Base-by-base conservation (phyloP, 2,329 filamentous ascomycete genomes). In the Aspergillus sp. region DNA sequence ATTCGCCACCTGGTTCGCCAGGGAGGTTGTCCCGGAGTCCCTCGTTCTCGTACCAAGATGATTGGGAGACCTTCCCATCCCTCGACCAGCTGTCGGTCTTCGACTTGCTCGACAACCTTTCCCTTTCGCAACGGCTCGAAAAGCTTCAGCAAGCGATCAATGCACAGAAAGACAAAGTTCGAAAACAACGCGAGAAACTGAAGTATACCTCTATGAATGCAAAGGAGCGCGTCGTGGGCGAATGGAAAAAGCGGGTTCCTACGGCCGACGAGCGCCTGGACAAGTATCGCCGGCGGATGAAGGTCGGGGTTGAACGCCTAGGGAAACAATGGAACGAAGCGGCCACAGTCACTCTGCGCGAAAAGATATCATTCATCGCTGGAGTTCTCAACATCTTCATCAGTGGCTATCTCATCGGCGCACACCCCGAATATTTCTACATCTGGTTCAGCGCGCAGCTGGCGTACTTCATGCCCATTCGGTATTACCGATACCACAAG, bases 361-460 rank as follows among this genome's bases (percentile, higher is more conserved):
- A 99, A 79, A 99, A 99, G 82, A 81, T 96, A 52, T 93, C 94
- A 6, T 99, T 99, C 77, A 97, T 99, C 63, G 94, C 88, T 61
- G 95, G 92, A 69, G 93, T 97, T 66, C 86, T 97, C 79, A 99
- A 99, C 78, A 95, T 99, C 75, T 96, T 99, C 77, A 87, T 98
- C 73, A 96, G 92, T 66, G 95, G 94, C 59, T 98, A 96, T 75
- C 81, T 99, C 51, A 90, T 99, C 55, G 95, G 95, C 61, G 92
- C 87, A 31, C 89, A 84, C 68, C 92, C 95, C 0, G 83, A 96
- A 68, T 89, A 87, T 74, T 96, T 98, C 76, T 94, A 96, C 67
- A 80, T 90, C 66, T 99, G 95, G 95, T 99, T 96, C 76, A 93
- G 91, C 7, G 83, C 77, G 3, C 93, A 96, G 76, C 84, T 96